Base-by-base conservation (phyloP, 179 eudicot species). In the Camellia oleifera region DNA sequence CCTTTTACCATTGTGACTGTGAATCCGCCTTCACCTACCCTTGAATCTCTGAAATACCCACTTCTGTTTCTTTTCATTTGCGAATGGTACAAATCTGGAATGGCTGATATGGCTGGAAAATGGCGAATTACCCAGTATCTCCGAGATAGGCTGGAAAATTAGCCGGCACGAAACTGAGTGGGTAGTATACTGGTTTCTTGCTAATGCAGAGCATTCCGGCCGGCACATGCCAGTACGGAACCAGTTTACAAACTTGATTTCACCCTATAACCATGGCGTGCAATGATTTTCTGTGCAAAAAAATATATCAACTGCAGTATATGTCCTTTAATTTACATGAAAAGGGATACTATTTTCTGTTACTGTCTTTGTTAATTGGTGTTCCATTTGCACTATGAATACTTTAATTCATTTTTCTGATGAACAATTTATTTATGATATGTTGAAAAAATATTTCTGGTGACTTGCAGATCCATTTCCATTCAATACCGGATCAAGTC, bases 401-500 rank as follows among this genome's bases (percentile, higher is more conserved):
- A 23, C 10, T 67, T 13, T 15, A 42, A 10, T 44, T 61, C 54
- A 18, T 17, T 68, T 78, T 42, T 46, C 17, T 4, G 12, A 26
- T 78, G 15, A 18, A 20, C 45, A 0, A 40, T 11, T 53, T 53
- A n/a, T 17, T 20, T 17, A 32, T 42, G 13, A 54, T 57, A 20
- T 58, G 46, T 61, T 60, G 26, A 78, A 54, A 70, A 48, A 20
- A 20, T 58, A 42, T 40, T 75, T 62, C 65, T 74, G 74, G 26
- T 74, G 58, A 56, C 62, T 80, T 85, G 88, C 97, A 92, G 97
- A 90, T 92, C 72, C 54, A 89, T 72, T 94, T 94, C 85, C 87
- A 87, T 77, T 89, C 85, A 77, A 93, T 94, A 86, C 92, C 97
- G 17, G 94, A 92, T 64, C 87, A 91, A 76, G 78, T 84, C 77